phyloP scores from a whole-genome alignment of 495 filamentous ascomycete genomes.

The Trichoderma orchidacearum region DNA sequence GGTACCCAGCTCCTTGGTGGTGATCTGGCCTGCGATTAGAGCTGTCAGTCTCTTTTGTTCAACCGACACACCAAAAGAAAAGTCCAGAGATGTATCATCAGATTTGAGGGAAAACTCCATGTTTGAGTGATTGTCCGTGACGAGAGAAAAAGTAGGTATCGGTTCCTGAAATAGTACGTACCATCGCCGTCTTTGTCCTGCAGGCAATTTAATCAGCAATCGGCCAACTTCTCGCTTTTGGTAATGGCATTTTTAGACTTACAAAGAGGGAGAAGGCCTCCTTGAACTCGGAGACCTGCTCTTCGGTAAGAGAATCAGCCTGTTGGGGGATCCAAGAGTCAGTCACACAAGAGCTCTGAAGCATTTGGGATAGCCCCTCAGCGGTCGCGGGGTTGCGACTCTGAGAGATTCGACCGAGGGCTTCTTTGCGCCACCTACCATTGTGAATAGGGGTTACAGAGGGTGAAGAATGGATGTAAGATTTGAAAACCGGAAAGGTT shows the following conservation, averaged over 20 bases:
- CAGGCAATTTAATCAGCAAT: conserved; percentile 5
- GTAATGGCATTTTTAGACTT: conserved; percentile 33
- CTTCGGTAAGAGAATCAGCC: conserved; percentile 92
- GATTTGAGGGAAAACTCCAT: too few relatives aligned
- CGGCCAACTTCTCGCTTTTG: neutral
- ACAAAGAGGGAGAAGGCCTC: conserved; percentile 99
- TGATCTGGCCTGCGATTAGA: conserved; percentile 72
- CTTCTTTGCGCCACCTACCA: neutral
- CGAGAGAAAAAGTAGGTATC: conserved; percentile 1
- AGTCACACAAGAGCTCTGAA: conserved; percentile 2
- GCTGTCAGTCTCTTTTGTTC: neutral
- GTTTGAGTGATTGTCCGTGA: too few relatives aligned
- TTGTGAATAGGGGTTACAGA: neutral
- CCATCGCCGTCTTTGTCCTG: conserved; percentile 99
- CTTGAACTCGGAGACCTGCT: conserved; percentile 99
- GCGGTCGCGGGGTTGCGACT: conserved; percentile 4
- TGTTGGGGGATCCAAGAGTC: conserved; percentile 23
- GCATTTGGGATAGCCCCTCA: conserved; percentile 2
- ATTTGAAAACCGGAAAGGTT: neutral
- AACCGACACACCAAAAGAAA: neutral
- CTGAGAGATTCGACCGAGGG: conserved; percentile 1
- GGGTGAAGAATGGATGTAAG: neutral
- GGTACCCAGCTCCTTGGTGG: conserved; percentile 96
- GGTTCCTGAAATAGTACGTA: conserved; percentile 38
- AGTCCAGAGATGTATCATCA: neutral